Base-by-base conservation (phyloP, 495 filamentous ascomycete species). In the Durotheca rogersii region DNA sequence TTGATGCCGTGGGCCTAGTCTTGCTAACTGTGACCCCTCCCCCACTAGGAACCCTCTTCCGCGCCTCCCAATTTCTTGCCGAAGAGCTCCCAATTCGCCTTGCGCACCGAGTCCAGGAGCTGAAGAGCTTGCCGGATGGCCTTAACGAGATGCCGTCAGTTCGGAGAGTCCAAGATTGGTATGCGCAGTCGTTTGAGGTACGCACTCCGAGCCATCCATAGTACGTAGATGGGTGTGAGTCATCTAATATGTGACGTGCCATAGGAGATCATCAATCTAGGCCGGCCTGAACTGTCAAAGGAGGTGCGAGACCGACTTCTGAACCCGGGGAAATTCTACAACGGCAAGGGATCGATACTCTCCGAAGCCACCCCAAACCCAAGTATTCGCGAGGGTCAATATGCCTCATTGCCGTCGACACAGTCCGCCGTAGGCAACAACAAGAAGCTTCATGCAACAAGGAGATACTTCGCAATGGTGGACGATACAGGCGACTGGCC, bases 151-250 rank as follows among this genome's bases (percentile, higher is more conserved):
- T 97, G 93, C 89, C 92, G 23, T 96, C 91, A 11, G 96, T 98
- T 45, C 85, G 86, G 68, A 90, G 84, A 67, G 93, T 98, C 41
- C 82, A 88, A 69, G 90, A 96, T 56, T 98, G 93, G 93, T 98
- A 98, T 71, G 94, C 93, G 51, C 94, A 98, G 72, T 97, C 94
- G 41, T 97, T 98, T 66, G 92, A 98, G 83, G 92, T 97, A 81
- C 55, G 74, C 62, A 38, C 32, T 25, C 41, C 35, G 53, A 44
- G 17, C 43, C 38, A 9, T 20, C 14, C 34, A 18, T 51, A 10
- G 51, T 35, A 6, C 5, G 21, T 7, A 14, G 31, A 19, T 47
- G 10, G 39, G 25, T 33, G 39, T 50, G 47, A 51, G 59, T 60
- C 51, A 59, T 53, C 51, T 73, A 49, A 69, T 55, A 67, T 67